A percentile compares a stretch with the other conserved stretches of the same genome.
Evolutionary conservation across 805 yeast species (phyloP).

Genomic region (Kodamaea sagamina): DNA sequence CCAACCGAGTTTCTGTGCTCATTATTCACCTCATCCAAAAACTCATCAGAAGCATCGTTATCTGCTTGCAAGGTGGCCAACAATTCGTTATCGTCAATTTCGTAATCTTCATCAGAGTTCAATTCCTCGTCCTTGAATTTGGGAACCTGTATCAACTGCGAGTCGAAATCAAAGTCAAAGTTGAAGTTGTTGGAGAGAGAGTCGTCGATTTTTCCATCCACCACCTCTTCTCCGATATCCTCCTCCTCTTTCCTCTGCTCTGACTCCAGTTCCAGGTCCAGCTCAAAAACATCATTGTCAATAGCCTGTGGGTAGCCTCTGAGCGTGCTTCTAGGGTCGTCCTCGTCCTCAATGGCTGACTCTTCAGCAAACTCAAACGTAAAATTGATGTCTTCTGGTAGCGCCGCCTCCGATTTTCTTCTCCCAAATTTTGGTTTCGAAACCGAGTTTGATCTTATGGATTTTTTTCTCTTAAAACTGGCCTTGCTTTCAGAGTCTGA

Average conservation of each 20-base stretch:
- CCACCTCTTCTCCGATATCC: constrained; percentile 62
- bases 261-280: constrained; percentile 36
- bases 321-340: constrained; percentile 7
- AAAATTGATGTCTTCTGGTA: constrained; percentile 46
- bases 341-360: constrained; percentile 16
- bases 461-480: not conserved
- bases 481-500: constrained; percentile 5
- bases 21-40: constrained; percentile 16
- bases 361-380: constrained; percentile 39
- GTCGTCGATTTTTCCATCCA: constrained; percentile 13
- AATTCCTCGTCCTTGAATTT: constrained; percentile 50
- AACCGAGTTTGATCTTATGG: constrained; percentile 1
- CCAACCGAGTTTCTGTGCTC: constrained; percentile 27
- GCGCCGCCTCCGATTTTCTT: constrained; percentile 38
- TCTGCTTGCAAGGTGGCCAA: constrained; percentile 50
- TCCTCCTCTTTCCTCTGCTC: constrained; percentile 34
- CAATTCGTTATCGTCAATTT: constrained; percentile 51
- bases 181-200: constrained; percentile 9
- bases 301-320: not conserved
- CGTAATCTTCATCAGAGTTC: constrained; percentile 66
- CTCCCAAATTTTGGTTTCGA: constrained; percentile 31
- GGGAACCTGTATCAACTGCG: constrained; percentile 49
- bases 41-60: constrained; percentile 42
- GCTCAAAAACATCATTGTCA: constrained; percentile 37
- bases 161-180: constrained; percentile 34